phyloP scores from a whole-genome alignment of 1,284 basidiomycete genomes.

The Austropuccinia psidii region DNA sequence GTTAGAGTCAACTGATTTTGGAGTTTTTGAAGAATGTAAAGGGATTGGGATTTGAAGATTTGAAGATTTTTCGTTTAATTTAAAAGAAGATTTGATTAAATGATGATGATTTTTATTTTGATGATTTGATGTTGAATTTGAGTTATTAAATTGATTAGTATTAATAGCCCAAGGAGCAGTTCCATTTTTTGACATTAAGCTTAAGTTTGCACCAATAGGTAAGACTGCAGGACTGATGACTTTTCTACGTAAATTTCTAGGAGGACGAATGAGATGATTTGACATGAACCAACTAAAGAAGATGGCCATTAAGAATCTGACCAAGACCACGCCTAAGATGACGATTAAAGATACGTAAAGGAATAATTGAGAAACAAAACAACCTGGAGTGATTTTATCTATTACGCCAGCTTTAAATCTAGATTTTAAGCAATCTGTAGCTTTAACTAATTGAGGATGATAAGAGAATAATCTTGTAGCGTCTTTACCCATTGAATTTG shows the following conservation, averaged over 20 bases:
- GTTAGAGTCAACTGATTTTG: conserved; percentile 38
- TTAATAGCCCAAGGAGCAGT: conserved; percentile 73
- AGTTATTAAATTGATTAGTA: neutral
- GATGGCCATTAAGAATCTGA: conserved; percentile 92
- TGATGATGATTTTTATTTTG: neutral
- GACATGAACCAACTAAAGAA: conserved; percentile 95
- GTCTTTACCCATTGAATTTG: conserved; percentile 64
- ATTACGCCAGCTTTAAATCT: conserved; percentile 89
- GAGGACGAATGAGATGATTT: conserved; percentile 64
- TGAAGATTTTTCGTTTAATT: conserved; percentile 33
- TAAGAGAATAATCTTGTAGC: conserved; percentile 77
- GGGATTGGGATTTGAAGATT: conserved; percentile 15
- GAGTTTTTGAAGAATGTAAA: too few species aligned
- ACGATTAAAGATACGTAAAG: conserved; percentile 86
- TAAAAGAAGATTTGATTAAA: conserved; percentile 16
- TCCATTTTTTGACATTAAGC: conserved; percentile 74
- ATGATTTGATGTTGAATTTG: neutral
- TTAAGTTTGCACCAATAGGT: conserved; percentile 86
- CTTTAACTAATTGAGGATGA: conserved; percentile 58
- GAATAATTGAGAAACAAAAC: conserved; percentile 81
- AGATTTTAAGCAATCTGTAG: conserved; percentile 69
- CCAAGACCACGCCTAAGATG: conserved; percentile 79
- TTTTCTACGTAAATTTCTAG: conserved; percentile 62
- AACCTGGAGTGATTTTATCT: conserved; percentile 92
- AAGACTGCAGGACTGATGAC: conserved; percentile 88